Evolutionary conservation across 2,329 filamentous ascomycete genomes (phyloP).

Genomic region (Ascosphaera apis): DNA sequence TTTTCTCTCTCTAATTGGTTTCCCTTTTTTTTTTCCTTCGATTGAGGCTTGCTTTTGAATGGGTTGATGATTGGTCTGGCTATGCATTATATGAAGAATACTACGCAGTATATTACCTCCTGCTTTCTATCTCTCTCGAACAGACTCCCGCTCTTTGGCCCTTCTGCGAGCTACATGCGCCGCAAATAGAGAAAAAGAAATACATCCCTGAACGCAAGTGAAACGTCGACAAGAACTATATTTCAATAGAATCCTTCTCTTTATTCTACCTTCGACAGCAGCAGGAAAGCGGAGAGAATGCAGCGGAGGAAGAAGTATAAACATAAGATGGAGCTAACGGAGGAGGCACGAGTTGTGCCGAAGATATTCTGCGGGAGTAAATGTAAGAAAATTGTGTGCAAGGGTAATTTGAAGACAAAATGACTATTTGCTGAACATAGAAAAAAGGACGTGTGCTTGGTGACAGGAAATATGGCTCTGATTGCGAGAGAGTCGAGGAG

Average conservation of each 20-base stretch:
- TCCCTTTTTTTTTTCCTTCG: background rate
- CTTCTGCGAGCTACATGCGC: too few species aligned
- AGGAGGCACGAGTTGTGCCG: background rate
- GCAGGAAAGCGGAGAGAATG: background rate
- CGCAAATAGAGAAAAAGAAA: background rate
- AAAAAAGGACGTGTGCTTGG: too few species aligned
- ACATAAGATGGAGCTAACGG: background rate
- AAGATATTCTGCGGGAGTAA: background rate
- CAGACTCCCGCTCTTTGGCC: background rate
- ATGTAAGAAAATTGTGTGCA: background rate
- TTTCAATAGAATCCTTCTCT: background rate
- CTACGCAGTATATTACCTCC: background rate
- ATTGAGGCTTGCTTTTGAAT: background rate
- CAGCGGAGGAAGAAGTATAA: background rate
- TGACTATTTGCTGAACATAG: too few species aligned
- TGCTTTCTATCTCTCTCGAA: background rate
- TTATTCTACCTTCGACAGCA: background rate
- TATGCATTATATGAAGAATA: too few species aligned
- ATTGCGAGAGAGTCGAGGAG: too few species aligned
- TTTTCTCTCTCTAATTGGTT: background rate
- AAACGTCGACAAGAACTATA: background rate
- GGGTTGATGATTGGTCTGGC: conserved; percentile 1
- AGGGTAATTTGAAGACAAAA: too few species aligned
- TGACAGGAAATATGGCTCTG: too few species aligned
- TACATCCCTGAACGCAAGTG: background rate